Conservation (phyloP, 306 rosid species). For the Glycine soja region DNA sequence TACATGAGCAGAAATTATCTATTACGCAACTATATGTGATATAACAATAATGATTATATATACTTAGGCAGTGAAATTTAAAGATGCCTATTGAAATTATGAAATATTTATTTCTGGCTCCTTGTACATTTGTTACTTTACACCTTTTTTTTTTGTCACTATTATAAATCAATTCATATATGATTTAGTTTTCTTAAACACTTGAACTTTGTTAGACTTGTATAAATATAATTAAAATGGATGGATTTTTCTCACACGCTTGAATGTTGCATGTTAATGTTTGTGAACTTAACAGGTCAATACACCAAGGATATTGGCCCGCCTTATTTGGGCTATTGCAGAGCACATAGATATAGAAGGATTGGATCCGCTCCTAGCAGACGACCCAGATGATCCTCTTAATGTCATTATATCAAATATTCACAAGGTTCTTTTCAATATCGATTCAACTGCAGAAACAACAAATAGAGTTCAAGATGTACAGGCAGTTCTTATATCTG, state of each 20-base stretch:
- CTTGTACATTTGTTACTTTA: background rate
- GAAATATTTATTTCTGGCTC: background rate
- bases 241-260: constrained; percentile 14
- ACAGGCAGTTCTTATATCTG: constrained; percentile 91
- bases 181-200: background rate
- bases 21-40: background rate
- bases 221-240: too few relatives aligned
- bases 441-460: constrained; percentile 80
- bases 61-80: constrained; percentile 3
- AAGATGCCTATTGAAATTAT: constrained; percentile 7
- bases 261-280: constrained; percentile 34
- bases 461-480: constrained; percentile 96
- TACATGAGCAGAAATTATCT: constrained; percentile 10
- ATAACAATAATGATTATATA: background rate
- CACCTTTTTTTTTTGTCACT: too few relatives aligned
- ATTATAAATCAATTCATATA: too few relatives aligned
- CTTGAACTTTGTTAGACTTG: background rate
- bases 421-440: constrained; percentile 83
- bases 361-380: constrained; percentile 97
- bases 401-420: constrained; percentile 83
- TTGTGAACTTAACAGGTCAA: constrained; percentile 72
- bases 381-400: constrained; percentile 95
- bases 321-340: constrained; percentile 90
- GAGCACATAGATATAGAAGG: constrained; percentile 98
- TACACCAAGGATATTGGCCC: constrained; percentile 90